Conservation (phyloP, 192 early-diverging fungal genomes). For the Coemansia sp. region DNA sequence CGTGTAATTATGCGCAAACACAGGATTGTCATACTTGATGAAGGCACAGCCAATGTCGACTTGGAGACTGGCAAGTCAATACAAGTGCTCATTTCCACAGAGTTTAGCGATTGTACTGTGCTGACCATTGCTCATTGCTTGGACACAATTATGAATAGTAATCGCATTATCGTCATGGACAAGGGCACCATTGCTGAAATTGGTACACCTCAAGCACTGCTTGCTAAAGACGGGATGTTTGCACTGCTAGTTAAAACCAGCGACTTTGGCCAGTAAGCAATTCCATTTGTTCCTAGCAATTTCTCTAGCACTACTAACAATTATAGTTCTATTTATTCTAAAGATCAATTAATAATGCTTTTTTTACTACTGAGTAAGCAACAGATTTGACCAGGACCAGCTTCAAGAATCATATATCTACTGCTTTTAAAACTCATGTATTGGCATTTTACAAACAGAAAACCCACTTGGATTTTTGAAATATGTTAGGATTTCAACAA, state of each 20-base stretch:
- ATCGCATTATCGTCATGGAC: slow-evolving; percentile 70
- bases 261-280: neutral
- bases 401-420: too few relatives aligned
- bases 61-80: slow-evolving; percentile 4
- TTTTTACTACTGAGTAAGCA: too few relatives aligned
- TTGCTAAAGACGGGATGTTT: slow-evolving; percentile 13
- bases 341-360: too few relatives aligned
- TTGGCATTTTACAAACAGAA: too few relatives aligned
- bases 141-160: slow-evolving; percentile 66
- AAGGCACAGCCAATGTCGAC: slow-evolving; percentile 66
- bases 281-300: too few relatives aligned
- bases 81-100: slow-evolving; percentile 36
- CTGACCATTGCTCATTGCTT: slow-evolving; percentile 71
- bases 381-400: too few relatives aligned
- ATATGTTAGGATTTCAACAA: too few relatives aligned
- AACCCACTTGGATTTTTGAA: too few relatives aligned
- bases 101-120: slow-evolving; percentile 55
- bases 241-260: slow-evolving; percentile 5
- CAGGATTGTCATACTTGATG: slow-evolving; percentile 62
- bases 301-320: too few relatives aligned
- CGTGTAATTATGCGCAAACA: slow-evolving; percentile 58
- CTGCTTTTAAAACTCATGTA: too few relatives aligned
- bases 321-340: too few relatives aligned
- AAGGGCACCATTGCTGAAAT: slow-evolving; percentile 12
- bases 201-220: slow-evolving; percentile 13